Evolutionary conservation across 805 yeast genomes (phyloP).

Genomic region (Yamadazyma laniorum): DNA sequence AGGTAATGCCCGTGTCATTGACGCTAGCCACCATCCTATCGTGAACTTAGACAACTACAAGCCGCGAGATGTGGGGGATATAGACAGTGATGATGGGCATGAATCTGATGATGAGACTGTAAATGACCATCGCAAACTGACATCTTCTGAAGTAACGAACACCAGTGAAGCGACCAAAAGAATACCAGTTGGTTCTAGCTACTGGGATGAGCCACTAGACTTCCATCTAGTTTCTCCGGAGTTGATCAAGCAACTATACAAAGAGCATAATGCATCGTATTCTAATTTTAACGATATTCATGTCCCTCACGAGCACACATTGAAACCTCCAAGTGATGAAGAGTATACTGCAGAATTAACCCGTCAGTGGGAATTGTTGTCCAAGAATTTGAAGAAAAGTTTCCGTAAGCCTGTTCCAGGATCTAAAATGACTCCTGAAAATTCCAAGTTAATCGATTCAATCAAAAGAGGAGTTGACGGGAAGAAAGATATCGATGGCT

Average conservation of each 20-base stretch:
- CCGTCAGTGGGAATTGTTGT: conserved; percentile 61
- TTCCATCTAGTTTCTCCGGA: conserved; percentile 30
- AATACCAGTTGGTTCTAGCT: not conserved
- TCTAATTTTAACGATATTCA: conserved; percentile 23
- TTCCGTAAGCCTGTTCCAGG: conserved; percentile 77
- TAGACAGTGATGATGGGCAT: conserved; percentile 8
- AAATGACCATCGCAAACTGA: too few relatives aligned
- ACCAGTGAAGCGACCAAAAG: not conserved
- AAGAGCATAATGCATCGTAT: conserved; percentile 9
- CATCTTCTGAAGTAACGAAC: not conserved
- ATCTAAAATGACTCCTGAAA: conserved; percentile 52
- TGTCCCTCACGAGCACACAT: conserved; percentile 6
- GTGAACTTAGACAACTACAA: conserved; percentile 31
- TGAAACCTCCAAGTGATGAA: conserved; percentile 48
- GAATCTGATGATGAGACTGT: conserved; percentile 4
- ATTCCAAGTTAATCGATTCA: conserved; percentile 60
- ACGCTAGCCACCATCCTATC: conserved; percentile 28
- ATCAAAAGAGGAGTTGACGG: conserved; percentile 85
- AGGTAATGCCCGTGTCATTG: conserved; percentile 57
- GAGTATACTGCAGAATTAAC: conserved; percentile 69
- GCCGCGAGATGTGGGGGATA: conserved; percentile 19
- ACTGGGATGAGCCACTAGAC: conserved; percentile 17
- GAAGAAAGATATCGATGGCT: conserved; percentile 56
- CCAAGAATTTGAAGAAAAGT: conserved; percentile 58
- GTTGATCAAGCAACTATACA: conserved; percentile 13